Base-by-base conservation (phyloP, 257 asterid species). In the Coffea eugenioides region DNA sequence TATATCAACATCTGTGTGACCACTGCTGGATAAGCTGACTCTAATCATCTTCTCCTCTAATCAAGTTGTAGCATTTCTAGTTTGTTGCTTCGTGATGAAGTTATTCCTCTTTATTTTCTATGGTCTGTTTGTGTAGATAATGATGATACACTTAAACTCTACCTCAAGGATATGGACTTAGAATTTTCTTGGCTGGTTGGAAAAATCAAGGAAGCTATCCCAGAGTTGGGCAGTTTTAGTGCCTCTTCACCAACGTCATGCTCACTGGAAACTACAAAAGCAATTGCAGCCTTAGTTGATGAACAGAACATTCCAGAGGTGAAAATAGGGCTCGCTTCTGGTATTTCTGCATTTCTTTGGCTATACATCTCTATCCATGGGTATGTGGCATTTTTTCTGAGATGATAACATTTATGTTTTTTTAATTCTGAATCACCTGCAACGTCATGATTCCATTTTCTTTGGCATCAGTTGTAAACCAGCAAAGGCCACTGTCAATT, bases 261-360 rank as follows among this genome's bases (percentile, higher is more conserved):
- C 86, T 92, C 98, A 14, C 83, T 88, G 34, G 98, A 93, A 85
- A 86, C 86, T 34, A 70, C 88, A 39, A 92, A 92, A 84, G 92
- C 92, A 77, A 89, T 95, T 86, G 90, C 94, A 79, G 74, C 92
- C 80, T 86, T 93, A 71, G 95, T 93, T 31, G 97, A 92, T 54
- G 98, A 87, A 77, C 95, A 83, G 73, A 87, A 83, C 76, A 91
- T 95, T 78, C 96, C 97, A 6, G 98, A 91, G 85, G 88, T 87
- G 61, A 82, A 84, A 54, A 69, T 49, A 78, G 97, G 90, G 61
- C 95, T 95, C 78, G 90, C 89, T 73, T 85, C 97, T 61, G 99
- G 99, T 76, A 81, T 91, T 84, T 88, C 98, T 23, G 97, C 99
- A 83, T 95, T 92, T 79, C 92, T 95, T 51, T 95, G 98, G 98